These are phyloP conservation scores for Pseudoscleropodium purum DNA, from an alignment of 225 moss, liverwort and hornwort species.

Conservation along the genomic window DNA sequence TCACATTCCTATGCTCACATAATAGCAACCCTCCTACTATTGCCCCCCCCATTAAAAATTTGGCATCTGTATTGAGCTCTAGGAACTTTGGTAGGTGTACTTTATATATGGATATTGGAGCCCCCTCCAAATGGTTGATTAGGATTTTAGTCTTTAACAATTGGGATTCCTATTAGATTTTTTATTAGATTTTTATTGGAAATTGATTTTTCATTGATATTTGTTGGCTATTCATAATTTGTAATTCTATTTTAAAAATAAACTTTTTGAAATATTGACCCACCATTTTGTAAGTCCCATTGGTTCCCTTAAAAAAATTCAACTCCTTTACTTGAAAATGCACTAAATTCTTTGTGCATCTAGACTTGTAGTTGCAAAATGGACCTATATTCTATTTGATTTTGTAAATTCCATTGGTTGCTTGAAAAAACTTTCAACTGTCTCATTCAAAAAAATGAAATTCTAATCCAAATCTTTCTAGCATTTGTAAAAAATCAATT, in stretches of 20 bases:
- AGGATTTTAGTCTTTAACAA: background rate
- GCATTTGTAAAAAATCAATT: no score
- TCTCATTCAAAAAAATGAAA: background rate
- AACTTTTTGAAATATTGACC: background rate
- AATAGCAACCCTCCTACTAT: no score
- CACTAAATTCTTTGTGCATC: background rate
- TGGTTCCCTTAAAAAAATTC: background rate
- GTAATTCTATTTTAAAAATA: background rate
- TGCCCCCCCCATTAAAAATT: accelerated
- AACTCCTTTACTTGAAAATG: background rate
- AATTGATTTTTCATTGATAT: background rate
- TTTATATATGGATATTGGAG: accelerated
- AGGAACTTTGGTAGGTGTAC: accelerated
- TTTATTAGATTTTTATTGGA: background rate
- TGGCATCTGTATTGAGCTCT: background rate
- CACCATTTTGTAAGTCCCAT: accelerated
- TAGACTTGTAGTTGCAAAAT: no score
- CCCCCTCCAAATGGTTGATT: background rate
- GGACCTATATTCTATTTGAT: background rate
- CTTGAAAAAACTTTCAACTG: background rate
- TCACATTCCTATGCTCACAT: no score
- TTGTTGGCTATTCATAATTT: background rate
- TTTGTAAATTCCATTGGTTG: background rate
- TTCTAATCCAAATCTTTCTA: background rate
- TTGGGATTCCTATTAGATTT: no score